A percentile compares a stretch with the other conserved stretches of the same genome.
Conservation (phyloP, 306 rosid species). For the Coriaria nepalensis region DNA sequence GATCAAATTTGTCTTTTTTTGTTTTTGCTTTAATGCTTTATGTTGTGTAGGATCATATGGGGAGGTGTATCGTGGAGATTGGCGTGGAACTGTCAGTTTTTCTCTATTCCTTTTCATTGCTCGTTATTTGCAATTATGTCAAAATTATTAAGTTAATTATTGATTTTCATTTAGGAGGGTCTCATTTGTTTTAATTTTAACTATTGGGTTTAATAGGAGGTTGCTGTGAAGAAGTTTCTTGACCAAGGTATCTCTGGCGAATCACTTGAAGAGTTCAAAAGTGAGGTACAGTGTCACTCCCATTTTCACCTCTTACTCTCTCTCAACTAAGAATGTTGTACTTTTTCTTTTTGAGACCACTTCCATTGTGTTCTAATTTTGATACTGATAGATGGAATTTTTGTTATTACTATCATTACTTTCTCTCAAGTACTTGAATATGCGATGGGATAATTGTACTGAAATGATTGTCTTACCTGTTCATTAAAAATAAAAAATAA, state of each 20-base stretch:
- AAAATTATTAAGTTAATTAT: too few relatives aligned
- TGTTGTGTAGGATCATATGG: slow-evolving; percentile 87
- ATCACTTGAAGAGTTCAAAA: slow-evolving; percentile 84
- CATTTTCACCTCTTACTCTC: too few relatives aligned
- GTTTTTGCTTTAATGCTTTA: slow-evolving; percentile 15
- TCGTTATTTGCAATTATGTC: slow-evolving; percentile 11
- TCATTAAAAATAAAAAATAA: slow-evolving; percentile 29
- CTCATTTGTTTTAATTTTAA: too few relatives aligned
- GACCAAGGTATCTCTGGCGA: slow-evolving; percentile 83
- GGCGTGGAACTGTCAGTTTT: slow-evolving; percentile 93
- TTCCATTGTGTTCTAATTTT: too few relatives aligned
- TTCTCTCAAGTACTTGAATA: too few relatives aligned
- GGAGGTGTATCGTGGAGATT: slow-evolving; percentile 91
- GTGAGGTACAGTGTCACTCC: slow-evolving; percentile 62
- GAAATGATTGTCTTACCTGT: slow-evolving; percentile 12
- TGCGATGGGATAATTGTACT: too few relatives aligned
- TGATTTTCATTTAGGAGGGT: too few relatives aligned
- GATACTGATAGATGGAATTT: too few relatives aligned
- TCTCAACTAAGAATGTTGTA: neutral
- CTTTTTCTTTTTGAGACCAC: neutral
- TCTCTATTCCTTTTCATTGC: slow-evolving; percentile 1
- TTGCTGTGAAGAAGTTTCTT: slow-evolving; percentile 87
- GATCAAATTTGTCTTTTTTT: slow-evolving; percentile 16
- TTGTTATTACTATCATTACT: too few relatives aligned
- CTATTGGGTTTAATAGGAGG: slow-evolving; percentile 48